A percentile compares a stretch with the other conserved stretches of the same genome.
Conservation (phyloP, 208 protist genomes). For the Jaenimonas drosophilae region DNA sequence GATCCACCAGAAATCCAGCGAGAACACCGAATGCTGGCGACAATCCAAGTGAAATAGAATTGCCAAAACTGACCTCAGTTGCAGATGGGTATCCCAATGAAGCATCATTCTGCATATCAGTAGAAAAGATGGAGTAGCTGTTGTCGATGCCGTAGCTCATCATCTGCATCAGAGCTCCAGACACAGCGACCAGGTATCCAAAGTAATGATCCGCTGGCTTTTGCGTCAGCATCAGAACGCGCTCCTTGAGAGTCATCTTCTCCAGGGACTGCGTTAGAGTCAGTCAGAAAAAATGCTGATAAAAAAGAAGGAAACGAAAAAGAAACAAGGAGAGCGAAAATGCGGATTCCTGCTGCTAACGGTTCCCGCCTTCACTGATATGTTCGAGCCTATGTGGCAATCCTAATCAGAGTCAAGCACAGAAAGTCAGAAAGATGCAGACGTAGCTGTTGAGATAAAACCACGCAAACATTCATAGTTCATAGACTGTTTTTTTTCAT, state of each 20-base stretch:
- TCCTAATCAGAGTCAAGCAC: not conserved
- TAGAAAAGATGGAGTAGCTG: constrained; percentile 70
- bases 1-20: constrained; percentile 62
- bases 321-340: not conserved
- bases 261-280: constrained; percentile 4
- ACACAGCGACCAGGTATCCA: constrained; percentile 68
- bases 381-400: too few species aligned
- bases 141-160: constrained; percentile 82
- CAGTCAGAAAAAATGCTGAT: not conserved
- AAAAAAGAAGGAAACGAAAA: constrained; percentile 6
- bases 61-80: constrained; percentile 64
- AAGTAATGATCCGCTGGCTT: constrained; percentile 65
- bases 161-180: constrained; percentile 71
- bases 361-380: too few species aligned
- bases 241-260: not conserved
- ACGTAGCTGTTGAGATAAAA: too few species aligned
- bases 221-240: constrained; percentile 11
- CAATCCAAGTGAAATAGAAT: constrained; percentile 61
- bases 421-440: too few species aligned
- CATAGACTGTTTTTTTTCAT: not conserved
- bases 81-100: constrained; percentile 52
- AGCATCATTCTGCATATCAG: constrained; percentile 58
- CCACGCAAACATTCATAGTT: not conserved
- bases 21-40: constrained; percentile 65
- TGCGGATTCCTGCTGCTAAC: too few species aligned